Evolutionary conservation across 106 monocot genomes (phyloP).

Genomic region (Iris macrosiphon): DNA sequence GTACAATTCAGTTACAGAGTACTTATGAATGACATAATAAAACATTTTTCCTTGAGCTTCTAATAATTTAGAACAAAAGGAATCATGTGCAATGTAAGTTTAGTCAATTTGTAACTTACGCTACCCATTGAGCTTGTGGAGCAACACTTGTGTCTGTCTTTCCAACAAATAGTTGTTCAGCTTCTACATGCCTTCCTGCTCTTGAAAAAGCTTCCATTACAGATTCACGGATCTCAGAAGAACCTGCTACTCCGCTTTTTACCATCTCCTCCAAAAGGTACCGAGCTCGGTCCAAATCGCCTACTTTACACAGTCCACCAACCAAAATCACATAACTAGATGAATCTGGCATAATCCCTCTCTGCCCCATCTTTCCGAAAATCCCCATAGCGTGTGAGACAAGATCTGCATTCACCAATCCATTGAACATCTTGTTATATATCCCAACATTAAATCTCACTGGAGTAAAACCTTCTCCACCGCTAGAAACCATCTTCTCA

Average conservation of each 20-base stretch:
- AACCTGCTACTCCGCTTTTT: background rate
- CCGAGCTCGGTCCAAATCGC: slow-evolving; percentile 8
- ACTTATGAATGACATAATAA: no score
- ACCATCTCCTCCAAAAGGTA: slow-evolving; percentile 18
- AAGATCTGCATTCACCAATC: slow-evolving; percentile 54
- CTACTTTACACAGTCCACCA: slow-evolving; percentile 12
- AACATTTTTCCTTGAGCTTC: no score
- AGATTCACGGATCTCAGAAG: slow-evolving; percentile 5
- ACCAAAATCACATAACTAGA: slow-evolving; percentile 16
- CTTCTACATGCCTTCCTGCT: slow-evolving; percentile 2
- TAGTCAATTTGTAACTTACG: no score
- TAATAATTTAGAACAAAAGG: no score
- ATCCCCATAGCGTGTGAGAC: slow-evolving; percentile 44
- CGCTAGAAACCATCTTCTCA: slow-evolving; percentile 35
- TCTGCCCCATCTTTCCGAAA: slow-evolving; percentile 38
- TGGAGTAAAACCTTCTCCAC: slow-evolving; percentile 19
- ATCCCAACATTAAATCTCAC: slow-evolving; percentile 45
- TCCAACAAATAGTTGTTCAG: slow-evolving; percentile 8
- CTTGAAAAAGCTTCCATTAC: slow-evolving; percentile 2
- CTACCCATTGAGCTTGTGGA: background rate
- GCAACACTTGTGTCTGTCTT: background rate
- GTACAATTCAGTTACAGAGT: no score
- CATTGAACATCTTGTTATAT: slow-evolving; percentile 68
- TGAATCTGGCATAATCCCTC: slow-evolving; percentile 6
- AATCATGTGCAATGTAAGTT: no score